Percentiles rank a stretch among this genome's conserved stretches.
phyloP scores from a whole-genome alignment of 768 basidiomycete genomes.

The Mycena vulgaris region DNA sequence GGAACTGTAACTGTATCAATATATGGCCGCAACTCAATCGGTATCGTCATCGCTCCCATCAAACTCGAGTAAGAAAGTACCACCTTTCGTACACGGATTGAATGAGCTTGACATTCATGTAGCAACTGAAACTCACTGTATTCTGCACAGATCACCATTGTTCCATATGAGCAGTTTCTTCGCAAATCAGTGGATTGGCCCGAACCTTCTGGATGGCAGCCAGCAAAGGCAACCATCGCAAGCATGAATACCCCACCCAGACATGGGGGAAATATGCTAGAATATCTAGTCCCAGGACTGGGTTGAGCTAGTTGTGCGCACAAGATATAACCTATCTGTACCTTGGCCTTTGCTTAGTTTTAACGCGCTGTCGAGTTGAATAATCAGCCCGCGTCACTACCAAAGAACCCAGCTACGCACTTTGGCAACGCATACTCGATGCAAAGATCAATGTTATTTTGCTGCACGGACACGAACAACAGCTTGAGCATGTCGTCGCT shows the following conservation, averaged over 20 bases:
- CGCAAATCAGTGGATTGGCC: neutral
- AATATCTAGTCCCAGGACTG: neutral
- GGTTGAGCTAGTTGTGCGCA: neutral
- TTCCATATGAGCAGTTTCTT: neutral
- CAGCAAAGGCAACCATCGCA: neutral
- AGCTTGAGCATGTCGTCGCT: slow-evolving; percentile 8
- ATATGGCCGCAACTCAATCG: no score
- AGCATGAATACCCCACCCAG: neutral
- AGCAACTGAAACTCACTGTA: neutral
- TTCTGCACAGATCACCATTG: neutral
- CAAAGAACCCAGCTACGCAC: neutral
- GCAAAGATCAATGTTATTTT: slow-evolving; percentile 15
- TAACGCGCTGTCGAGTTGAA: neutral
- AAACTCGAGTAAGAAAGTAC: no score
- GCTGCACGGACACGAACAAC: no score
- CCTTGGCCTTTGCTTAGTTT: neutral
- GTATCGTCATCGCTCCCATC: no score
- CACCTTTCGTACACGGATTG: no score
- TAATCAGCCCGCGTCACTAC: neutral
- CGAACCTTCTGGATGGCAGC: slow-evolving; percentile 1
- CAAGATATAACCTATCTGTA: neutral
- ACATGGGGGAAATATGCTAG: slow-evolving; percentile 10
- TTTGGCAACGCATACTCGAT: neutral
- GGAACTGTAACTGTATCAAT: no score
- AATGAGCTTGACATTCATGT: neutral